Conservation (phyloP, 768 basidiomycete genomes). For the Suillus ampliporus region DNA sequence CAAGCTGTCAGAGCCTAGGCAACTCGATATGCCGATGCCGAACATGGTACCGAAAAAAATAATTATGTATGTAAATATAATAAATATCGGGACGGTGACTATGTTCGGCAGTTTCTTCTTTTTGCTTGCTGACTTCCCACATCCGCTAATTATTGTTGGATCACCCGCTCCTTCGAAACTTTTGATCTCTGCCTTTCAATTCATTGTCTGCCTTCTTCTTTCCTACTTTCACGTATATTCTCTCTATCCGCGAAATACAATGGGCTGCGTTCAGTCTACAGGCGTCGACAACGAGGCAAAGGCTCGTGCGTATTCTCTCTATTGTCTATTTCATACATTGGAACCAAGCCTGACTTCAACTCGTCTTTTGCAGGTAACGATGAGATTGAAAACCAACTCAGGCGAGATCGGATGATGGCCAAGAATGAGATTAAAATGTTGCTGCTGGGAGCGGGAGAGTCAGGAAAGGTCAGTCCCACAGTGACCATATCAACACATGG, state of each 20-base stretch:
- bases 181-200: conserved; percentile 16
- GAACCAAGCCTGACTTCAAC: conserved; percentile 10
- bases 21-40: conserved; percentile 15
- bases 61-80: conserved; percentile 18
- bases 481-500: not conserved
- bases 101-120: conserved; percentile 18
- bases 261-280: conserved; percentile 80
- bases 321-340: not conserved
- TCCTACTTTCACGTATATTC: conserved; percentile 10
- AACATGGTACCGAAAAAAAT: conserved; percentile 11
- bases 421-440: conserved; percentile 98
- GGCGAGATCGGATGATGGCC: conserved; percentile 83
- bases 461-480: conserved; percentile 74
- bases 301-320: conserved; percentile 62
- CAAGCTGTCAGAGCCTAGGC: conserved; percentile 12
- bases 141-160: conserved; percentile 32
- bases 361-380: conserved; percentile 70
- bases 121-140: conserved; percentile 22
- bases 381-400: conserved; percentile 92
- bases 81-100: conserved; percentile 20
- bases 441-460: conserved; percentile 94
- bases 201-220: conserved; percentile 13
- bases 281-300: conserved; percentile 81
- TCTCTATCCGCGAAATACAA: conserved; percentile 29
- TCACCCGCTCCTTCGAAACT: conserved; percentile 27